These are phyloP conservation scores for Solanum hybrid DNA, from an alignment of 305 asterid species.

Conservation along the genomic window DNA sequence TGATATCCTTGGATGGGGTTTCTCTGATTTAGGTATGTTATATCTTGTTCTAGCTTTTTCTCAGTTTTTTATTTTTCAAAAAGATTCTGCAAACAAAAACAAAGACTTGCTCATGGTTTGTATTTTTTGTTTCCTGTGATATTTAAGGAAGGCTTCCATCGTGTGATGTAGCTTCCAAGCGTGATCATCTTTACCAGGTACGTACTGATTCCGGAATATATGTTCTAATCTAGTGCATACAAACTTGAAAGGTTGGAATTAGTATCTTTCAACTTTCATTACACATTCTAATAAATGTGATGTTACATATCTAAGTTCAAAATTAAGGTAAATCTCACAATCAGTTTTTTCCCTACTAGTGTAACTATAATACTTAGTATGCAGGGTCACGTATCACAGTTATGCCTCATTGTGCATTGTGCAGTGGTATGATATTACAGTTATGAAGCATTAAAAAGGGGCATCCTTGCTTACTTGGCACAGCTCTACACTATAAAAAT, in stretches of 20 bases:
- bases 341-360: background rate
- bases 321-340: background rate
- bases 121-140: conserved; percentile 6
- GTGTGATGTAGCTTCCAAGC: conserved; percentile 71
- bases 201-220: background rate
- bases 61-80: background rate
- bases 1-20: conserved; percentile 95
- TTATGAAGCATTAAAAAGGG: background rate
- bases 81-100: background rate
- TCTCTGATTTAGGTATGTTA: conserved; percentile 66
- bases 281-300: background rate
- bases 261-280: background rate
- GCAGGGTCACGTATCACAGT: background rate
- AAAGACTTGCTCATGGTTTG: background rate
- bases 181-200: conserved; percentile 86
- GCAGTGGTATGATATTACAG: background rate
- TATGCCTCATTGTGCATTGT: background rate
- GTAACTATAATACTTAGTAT: background rate
- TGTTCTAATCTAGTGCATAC: background rate
- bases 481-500: background rate
- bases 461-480: background rate
- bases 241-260: background rate
- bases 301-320: background rate
- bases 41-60: background rate
- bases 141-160: conserved; percentile 54